Percentiles rank a stretch among this genome's conserved stretches.
These are phyloP conservation scores for Hondaea fermentalgiana DNA, from an alignment of 108 stramenopile genomes.

Conservation along the genomic window DNA sequence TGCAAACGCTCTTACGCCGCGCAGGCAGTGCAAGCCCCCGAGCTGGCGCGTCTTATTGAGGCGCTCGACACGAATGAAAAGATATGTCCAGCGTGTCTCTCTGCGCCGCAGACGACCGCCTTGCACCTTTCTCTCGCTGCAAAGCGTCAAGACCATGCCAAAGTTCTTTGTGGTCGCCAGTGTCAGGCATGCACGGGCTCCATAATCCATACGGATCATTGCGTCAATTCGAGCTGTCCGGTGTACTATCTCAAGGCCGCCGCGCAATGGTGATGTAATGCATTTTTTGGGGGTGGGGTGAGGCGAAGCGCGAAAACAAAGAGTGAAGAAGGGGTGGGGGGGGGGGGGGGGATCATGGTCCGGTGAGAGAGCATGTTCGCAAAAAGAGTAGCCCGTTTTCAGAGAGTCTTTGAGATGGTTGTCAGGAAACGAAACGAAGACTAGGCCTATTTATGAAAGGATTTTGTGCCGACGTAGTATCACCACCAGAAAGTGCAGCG, in stretches of 20 bases:
- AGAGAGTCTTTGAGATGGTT: no score
- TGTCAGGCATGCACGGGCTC: not conserved
- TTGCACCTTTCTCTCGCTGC: not conserved
- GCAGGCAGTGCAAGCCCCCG: not conserved
- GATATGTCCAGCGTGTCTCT: not conserved
- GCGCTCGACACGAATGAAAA: not conserved
- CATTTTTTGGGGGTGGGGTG: not conserved
- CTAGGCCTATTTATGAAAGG: no score
- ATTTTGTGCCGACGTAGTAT: no score
- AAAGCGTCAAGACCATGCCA: not conserved
- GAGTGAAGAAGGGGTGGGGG: no score
- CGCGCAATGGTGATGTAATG: not conserved
- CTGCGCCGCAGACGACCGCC: not conserved
- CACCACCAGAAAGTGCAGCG: no score
- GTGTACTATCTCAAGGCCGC: not conserved
- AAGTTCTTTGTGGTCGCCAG: not conserved
- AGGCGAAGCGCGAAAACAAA: no score
- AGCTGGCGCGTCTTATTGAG: not conserved
- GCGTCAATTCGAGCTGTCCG: not conserved
- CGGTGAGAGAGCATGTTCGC: no score
- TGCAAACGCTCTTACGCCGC: not conserved
- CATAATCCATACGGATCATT: not conserved
- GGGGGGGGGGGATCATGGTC: no score
- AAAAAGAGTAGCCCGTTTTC: no score
- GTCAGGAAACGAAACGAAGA: no score